phyloP scores from a whole-genome alignment of 768 basidiomycete genomes.

The Boletus eberwhitei region DNA sequence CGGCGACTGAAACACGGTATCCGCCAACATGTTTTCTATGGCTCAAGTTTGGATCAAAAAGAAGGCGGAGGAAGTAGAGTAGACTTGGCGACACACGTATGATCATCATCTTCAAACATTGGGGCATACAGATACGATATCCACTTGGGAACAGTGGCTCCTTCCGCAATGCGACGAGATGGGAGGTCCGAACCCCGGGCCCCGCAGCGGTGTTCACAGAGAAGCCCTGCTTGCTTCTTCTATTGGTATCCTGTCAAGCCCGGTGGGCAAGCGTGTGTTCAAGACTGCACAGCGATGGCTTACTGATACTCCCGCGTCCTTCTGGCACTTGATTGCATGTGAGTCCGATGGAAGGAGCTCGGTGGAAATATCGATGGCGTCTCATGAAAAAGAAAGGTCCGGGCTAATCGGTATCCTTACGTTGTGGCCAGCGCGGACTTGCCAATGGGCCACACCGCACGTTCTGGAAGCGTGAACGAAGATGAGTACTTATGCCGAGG shows the following conservation, averaged over 20 bases:
- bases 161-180: background rate
- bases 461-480: background rate
- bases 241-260: background rate
- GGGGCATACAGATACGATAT: background rate
- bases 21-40: background rate
- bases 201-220: background rate
- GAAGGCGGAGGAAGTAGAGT: background rate
- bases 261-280: too few species aligned
- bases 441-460: background rate
- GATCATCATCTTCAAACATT: background rate
- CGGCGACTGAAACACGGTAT: background rate
- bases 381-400: background rate
- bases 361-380: background rate
- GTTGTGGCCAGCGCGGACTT: background rate
- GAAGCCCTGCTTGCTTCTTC: background rate
- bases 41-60: background rate
- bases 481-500: background rate
- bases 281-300: background rate
- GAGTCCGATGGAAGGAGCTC: background rate
- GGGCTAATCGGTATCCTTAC: constrained; percentile 7
- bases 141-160: background rate
- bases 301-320: background rate
- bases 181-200: background rate
- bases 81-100: background rate
- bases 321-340: background rate